A percentile compares a stretch with the other conserved stretches of the same genome.
Conservation (phyloP, 2,329 filamentous ascomycete genomes). For the Fusarium sacchari region DNA sequence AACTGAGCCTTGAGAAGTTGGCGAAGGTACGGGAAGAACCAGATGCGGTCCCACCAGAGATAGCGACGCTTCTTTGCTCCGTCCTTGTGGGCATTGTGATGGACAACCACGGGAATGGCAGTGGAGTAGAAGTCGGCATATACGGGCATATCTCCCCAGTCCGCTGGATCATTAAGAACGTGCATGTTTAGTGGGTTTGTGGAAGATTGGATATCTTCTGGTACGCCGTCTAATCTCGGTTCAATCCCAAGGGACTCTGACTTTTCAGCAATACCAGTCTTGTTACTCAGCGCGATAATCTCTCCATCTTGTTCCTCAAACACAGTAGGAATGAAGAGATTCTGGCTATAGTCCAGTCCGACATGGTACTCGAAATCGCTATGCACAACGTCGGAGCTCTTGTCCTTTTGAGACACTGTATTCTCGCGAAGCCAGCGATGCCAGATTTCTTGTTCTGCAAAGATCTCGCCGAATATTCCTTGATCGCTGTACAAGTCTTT, state of each 20-base stretch:
- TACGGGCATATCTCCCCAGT: constrained; percentile 35
- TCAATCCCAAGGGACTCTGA: constrained; percentile 5
- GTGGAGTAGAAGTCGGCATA: constrained; percentile 34
- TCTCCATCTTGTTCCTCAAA: constrained; percentile 36
- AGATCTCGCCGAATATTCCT: constrained; percentile 42
- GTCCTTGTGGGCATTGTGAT: constrained; percentile 36
- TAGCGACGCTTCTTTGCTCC: constrained; percentile 19
- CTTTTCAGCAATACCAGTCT: constrained; percentile 1
- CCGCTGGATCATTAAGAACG: rapidly evolving
- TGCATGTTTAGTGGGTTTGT: not conserved
- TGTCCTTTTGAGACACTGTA: rapidly evolving
- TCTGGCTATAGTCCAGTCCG: constrained; percentile 32
- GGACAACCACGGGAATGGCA: constrained; percentile 28
- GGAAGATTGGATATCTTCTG: constrained; percentile 13
- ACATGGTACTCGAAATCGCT: constrained; percentile 35
- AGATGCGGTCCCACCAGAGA: constrained; percentile 34
- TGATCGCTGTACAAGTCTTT: constrained; percentile 41
- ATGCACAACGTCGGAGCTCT: not conserved
- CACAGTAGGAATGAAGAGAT: constrained; percentile 31
- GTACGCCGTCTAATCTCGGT: constrained; percentile 1
- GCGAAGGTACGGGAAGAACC: constrained; percentile 35
- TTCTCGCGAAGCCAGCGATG: not conserved
- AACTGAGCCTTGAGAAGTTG: constrained; percentile 7
- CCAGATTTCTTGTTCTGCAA: constrained; percentile 42
- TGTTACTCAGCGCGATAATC: constrained; percentile 19